These are phyloP conservation scores for Takashimella tepidaria DNA, from an alignment of 1,284 basidiomycete genomes.

Conservation along the genomic window DNA sequence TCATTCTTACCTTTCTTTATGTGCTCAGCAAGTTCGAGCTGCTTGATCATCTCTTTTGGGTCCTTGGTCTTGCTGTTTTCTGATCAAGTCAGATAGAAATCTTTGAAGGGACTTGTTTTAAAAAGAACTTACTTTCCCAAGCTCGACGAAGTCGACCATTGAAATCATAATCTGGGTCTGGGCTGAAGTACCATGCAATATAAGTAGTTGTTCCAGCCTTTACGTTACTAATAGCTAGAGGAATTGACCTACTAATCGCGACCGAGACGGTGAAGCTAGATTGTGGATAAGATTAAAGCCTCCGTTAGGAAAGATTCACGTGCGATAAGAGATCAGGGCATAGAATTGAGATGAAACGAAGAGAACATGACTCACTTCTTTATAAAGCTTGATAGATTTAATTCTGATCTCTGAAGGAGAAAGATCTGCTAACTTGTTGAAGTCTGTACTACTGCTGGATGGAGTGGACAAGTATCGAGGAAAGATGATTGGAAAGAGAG, in stretches of 20 bases:
- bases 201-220: too few species aligned
- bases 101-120: background rate
- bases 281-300: background rate
- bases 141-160: conserved; percentile 46
- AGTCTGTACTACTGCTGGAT: background rate
- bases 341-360: too few species aligned
- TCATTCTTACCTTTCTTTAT: conserved; percentile 84
- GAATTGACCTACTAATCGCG: conserved; percentile 43
- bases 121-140: conserved; percentile 42
- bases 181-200: conserved; percentile 22
- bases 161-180: conserved; percentile 46
- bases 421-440: background rate
- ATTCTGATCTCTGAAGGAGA: conserved; percentile 19
- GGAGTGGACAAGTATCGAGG: background rate
- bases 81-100: conserved; percentile 43
- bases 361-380: conserved; percentile 47
- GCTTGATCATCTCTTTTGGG: conserved; percentile 68
- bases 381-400: conserved; percentile 45
- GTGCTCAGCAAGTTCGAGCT: conserved; percentile 72
- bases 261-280: conserved; percentile 45
- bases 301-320: background rate
- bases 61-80: conserved; percentile 68
- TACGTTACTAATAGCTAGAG: too few species aligned
- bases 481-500: background rate
- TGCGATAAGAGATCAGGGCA: too few species aligned